A percentile compares a stretch with the other conserved stretches of the same genome.
Conservation (phyloP, 208 protist species). For the Leptomonas pyrrhocoris region DNA sequence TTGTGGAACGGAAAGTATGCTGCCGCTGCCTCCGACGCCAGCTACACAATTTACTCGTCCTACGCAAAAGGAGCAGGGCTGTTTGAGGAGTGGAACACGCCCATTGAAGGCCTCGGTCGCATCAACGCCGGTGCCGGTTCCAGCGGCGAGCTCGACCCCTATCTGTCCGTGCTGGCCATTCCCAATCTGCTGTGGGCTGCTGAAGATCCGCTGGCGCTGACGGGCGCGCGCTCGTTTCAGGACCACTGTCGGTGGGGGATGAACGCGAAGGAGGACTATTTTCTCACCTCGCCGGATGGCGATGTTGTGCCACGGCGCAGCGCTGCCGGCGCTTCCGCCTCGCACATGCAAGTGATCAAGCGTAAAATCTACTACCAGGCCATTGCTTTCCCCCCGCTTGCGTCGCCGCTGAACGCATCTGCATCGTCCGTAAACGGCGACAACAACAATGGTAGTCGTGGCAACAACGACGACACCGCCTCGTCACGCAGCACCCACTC, state of each 20-base stretch:
- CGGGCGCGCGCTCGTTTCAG: conserved; percentile 30
- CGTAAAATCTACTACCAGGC: conserved; percentile 35
- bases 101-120: not conserved
- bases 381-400: conserved; percentile 24
- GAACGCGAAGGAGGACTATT: not conserved
- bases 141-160: conserved; percentile 32
- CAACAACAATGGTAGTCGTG: not conserved
- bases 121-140: not conserved
- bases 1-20: not conserved
- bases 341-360: conserved; percentile 32
- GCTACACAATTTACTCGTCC: conserved; percentile 25
- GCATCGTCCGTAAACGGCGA: not conserved
- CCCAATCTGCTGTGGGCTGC: conserved; percentile 7
- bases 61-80: conserved; percentile 30
- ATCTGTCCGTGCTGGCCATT: conserved; percentile 8
- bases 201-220: conserved; percentile 27
- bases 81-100: conserved; percentile 25
- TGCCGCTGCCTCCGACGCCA: not conserved
- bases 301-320: not conserved
- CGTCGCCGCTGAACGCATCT: not conserved
- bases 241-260: not conserved
- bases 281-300: conserved; percentile 6
- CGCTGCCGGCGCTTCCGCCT: not conserved
- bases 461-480: not conserved
- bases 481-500: conserved; percentile 9